Percentiles rank a stretch among this genome's conserved stretches.
phyloP scores from a whole-genome alignment of 306 rosid genomes.

The Medicago arabica region DNA sequence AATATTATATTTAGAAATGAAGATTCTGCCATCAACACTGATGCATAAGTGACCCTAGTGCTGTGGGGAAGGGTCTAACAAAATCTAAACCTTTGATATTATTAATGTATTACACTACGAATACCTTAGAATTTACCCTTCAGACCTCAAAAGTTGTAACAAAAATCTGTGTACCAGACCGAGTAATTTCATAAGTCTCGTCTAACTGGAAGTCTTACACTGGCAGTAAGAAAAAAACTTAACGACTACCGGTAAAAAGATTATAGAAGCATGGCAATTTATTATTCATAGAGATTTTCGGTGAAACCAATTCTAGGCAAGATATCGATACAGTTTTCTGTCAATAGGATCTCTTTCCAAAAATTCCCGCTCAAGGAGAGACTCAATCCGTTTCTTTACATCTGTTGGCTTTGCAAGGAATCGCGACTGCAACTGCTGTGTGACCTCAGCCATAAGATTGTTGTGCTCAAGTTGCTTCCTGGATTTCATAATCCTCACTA shows the following conservation, averaged over 20 bases:
- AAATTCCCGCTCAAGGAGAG: constrained; percentile 88
- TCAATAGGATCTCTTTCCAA: constrained; percentile 75
- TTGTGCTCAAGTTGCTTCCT: constrained; percentile 79
- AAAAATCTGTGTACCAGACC: too few relatives aligned
- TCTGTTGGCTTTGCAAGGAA: constrained; percentile 78
- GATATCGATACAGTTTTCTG: constrained; percentile 69
- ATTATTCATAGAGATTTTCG: background rate
- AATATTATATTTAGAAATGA: too few relatives aligned
- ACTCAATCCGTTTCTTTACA: constrained; percentile 82
- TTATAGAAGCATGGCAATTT: background rate
- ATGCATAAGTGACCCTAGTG: too few relatives aligned
- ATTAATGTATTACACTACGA: too few relatives aligned
- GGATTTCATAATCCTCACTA: constrained; percentile 87
- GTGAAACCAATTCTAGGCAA: constrained; percentile 49
- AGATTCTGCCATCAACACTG: too few relatives aligned
- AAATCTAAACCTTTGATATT: too few relatives aligned
- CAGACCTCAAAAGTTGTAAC: too few relatives aligned
- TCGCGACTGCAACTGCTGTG: constrained; percentile 74
- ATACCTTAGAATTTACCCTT: too few relatives aligned
- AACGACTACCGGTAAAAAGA: background rate
- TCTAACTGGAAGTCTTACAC: too few relatives aligned
- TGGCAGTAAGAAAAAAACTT: too few relatives aligned
- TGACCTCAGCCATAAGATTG: constrained; percentile 83
- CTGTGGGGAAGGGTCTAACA: too few relatives aligned
- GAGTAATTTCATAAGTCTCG: too few relatives aligned